These are phyloP conservation scores for Solanum chiquidenum DNA, from an alignment of 257 asterid species.

Conservation along the genomic window DNA sequence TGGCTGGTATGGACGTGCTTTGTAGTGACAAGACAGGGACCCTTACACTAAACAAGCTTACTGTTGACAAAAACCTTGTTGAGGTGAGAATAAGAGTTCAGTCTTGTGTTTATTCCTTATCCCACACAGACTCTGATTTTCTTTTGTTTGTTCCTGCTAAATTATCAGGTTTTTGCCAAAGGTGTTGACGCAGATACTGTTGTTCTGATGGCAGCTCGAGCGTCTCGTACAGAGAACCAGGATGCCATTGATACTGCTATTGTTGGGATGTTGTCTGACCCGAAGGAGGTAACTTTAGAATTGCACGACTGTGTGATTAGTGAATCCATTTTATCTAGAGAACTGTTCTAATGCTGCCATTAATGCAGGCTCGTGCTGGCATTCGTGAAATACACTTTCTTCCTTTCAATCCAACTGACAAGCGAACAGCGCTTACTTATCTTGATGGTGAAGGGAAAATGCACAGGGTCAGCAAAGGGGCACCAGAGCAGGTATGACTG, in stretches of 20 bases:
- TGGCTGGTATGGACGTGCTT: constrained; percentile 99
- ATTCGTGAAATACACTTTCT: constrained; percentile 89
- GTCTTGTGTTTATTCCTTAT: background rate
- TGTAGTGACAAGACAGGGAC: constrained; percentile 98
- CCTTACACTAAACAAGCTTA: constrained; percentile 83
- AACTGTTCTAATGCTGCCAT: background rate
- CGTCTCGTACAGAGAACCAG: constrained; percentile 92
- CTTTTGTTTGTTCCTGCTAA: background rate
- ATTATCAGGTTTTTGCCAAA: constrained; percentile 65
- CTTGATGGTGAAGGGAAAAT: constrained; percentile 69
- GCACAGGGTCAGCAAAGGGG: constrained; percentile 99
- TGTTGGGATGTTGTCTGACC: constrained; percentile 96
- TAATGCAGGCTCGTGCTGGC: constrained; percentile 81
- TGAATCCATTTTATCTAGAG: background rate
- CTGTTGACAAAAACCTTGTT: constrained; percentile 90
- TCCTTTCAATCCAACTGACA: constrained; percentile 95
- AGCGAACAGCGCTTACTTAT: constrained; percentile 90
- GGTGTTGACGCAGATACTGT: constrained; percentile 87
- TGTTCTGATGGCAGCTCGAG: constrained; percentile 96
- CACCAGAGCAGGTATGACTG: constrained; percentile 84
- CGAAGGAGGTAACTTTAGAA: constrained; percentile 63
- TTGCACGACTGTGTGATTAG: background rate
- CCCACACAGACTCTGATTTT: background rate
- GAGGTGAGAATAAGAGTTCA: constrained; percentile 43
- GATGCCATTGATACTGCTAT: constrained; percentile 95